phyloP scores from a whole-genome alignment of 768 basidiomycete genomes.

The Dioszegia crocea region DNA sequence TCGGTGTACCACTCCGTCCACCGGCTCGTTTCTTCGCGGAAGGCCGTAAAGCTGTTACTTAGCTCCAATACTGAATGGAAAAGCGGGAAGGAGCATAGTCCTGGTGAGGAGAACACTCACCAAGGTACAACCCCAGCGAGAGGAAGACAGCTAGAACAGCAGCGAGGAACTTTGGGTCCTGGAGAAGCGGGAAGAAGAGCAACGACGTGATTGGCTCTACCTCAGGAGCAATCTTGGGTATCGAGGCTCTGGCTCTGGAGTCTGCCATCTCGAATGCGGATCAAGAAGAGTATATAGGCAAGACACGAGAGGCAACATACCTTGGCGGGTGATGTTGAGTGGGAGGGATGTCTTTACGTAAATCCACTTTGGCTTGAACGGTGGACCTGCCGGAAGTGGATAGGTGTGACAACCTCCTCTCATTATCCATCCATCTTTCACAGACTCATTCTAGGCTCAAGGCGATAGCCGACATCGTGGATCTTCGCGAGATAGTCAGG shows the following conservation, averaged over 20 bases:
- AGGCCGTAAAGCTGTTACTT: conserved; percentile 16
- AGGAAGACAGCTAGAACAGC: conserved; percentile 24
- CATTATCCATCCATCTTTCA: too few relatives aligned
- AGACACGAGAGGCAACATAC: too few relatives aligned
- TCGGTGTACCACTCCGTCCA: conserved; percentile 24
- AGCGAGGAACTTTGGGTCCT: conserved; percentile 42
- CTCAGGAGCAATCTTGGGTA: conserved; percentile 20
- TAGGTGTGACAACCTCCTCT: too few relatives aligned
- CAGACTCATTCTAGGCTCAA: too few relatives aligned
- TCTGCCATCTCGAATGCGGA: background rate
- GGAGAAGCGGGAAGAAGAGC: conserved; percentile 28
- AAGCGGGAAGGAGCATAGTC: background rate
- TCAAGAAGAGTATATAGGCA: too few relatives aligned
- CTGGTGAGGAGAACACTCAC: conserved; percentile 10
- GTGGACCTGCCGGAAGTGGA: background rate
- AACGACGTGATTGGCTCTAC: conserved; percentile 30
- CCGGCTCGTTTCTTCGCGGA: conserved; percentile 2
- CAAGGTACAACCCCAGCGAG: conserved; percentile 17
- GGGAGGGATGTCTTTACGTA: too few relatives aligned
- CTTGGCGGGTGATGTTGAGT: too few relatives aligned
- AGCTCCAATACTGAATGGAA: background rate
- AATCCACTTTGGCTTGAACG: background rate
- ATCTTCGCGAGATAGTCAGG: background rate
- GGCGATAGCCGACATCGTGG: too few relatives aligned
- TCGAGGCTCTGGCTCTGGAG: background rate